These are phyloP conservation scores for Nosema granulosis DNA, from an alignment of 371 early-diverging fungal genomes.

Conservation along the genomic window DNA sequence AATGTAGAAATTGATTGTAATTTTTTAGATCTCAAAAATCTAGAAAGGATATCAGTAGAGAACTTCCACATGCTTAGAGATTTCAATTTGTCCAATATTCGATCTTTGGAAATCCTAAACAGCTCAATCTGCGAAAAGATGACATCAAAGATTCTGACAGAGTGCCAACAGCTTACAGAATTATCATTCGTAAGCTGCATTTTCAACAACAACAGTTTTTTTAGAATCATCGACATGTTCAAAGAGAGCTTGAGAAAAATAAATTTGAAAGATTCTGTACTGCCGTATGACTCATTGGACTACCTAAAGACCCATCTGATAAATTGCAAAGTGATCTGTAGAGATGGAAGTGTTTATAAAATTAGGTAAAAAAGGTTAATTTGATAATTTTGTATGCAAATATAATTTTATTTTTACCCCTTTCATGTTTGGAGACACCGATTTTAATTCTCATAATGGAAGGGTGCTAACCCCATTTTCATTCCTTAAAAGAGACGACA, in stretches of 20 bases:
- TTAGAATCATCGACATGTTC: neutral
- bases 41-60: neutral
- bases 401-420: neutral
- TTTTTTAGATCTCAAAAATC: neutral
- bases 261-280: constrained; percentile 7
- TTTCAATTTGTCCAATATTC: neutral
- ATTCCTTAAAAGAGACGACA: neutral
- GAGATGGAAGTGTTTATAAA: neutral
- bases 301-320: neutral
- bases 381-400: neutral
- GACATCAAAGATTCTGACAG: neutral
- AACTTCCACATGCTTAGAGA: neutral
- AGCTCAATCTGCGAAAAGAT: neutral
- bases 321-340: constrained; percentile 13
- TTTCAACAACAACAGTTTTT: neutral
- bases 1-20: neutral
- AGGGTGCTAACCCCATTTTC: neutral
- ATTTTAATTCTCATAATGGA: neutral
- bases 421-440: neutral
- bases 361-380: neutral
- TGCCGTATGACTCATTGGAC: neutral
- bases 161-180: neutral
- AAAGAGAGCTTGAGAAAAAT: neutral
- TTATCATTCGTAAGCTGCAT: neutral
- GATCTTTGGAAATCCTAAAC: neutral